Base-by-base conservation (phyloP, 1,139 yeast species). In the Candida freyschussii region DNA sequence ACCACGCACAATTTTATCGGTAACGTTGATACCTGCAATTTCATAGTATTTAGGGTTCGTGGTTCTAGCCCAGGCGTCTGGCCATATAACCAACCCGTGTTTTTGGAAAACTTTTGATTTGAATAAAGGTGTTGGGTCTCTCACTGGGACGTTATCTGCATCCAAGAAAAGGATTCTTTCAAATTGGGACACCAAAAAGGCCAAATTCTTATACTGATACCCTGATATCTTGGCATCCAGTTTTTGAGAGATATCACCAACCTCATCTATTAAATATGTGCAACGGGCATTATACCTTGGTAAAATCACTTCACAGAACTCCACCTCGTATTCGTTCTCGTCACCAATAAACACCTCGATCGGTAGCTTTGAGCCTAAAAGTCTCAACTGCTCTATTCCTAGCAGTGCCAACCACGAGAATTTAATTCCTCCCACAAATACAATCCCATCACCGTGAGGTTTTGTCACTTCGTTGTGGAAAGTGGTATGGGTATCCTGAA, bases 51-150 rank as follows among this genome's bases (percentile, higher is more conserved):
- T 56, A 1, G 87, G 87, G 4, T 78, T 63, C 0, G 78, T 71
- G 2, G 78, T 67, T 45, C 87, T 65, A 34, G 71, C 62, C 85
- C 86, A 79, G 37, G 72, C 73, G 52, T 78, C 86, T 4, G 89
- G 87, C 89, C 89, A 80, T n/a, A 78, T 29, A 2, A 69, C 55
- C 22, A 69, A 37, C 2, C 67, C 66, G 16, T 48, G 42, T 8
- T 59, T 46, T 11, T 40, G 25, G 45, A 54, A 66, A 4, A 55
- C 55, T 12, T 55, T 45, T 34, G 63, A 53, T 5, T 50, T 43
- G 38, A 73, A 75, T 22, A 78, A 54, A 34, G 63, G 59, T 33
- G 76, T 81, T 16, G 78, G 69, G 41, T 73, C 68, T 26, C 53
- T 58, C 23, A 75, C 58, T 7, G 84, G 83, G 47, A 76, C 69